These are phyloP conservation scores for Neonectria neomacrospora DNA, from an alignment of 2,329 filamentous ascomycete genomes.

Conservation along the genomic window DNA sequence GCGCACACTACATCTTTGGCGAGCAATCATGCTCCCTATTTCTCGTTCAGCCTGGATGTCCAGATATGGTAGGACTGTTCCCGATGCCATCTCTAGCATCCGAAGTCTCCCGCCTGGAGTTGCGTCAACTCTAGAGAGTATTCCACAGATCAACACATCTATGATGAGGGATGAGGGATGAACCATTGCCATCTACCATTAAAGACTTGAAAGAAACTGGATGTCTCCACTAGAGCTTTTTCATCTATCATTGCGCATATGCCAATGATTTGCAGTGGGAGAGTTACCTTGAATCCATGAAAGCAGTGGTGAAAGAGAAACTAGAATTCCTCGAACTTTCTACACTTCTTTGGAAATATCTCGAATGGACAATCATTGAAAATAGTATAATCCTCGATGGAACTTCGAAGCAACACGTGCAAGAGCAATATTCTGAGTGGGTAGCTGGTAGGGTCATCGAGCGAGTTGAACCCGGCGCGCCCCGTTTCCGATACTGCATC, in stretches of 20 bases:
- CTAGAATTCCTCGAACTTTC: conserved; percentile 1
- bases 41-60: neutral
- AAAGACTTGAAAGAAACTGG: conserved; percentile 6
- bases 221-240: conserved; percentile 15
- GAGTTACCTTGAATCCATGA: conserved; percentile 29
- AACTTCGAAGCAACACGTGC: no score
- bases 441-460: no score
- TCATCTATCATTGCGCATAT: conserved; percentile 23
- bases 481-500: no score
- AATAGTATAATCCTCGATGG: no score
- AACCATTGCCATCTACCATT: neutral
- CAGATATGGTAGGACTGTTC: neutral
- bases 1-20: no score
- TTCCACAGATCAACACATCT: conserved; percentile 3
- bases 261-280: conserved; percentile 3
- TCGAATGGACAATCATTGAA: conserved; percentile 25
- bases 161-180: rapidly evolving
- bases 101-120: neutral
- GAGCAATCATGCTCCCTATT: conserved; percentile 25
- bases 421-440: no score
- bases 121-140: conserved; percentile 24
- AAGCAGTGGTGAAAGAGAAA: conserved; percentile 3
- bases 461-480: no score
- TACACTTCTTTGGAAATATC: neutral
- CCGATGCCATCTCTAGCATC: conserved; percentile 23